Base-by-base conservation (phyloP, 2,329 filamentous ascomycete genomes). In the Alternaria longipes region DNA sequence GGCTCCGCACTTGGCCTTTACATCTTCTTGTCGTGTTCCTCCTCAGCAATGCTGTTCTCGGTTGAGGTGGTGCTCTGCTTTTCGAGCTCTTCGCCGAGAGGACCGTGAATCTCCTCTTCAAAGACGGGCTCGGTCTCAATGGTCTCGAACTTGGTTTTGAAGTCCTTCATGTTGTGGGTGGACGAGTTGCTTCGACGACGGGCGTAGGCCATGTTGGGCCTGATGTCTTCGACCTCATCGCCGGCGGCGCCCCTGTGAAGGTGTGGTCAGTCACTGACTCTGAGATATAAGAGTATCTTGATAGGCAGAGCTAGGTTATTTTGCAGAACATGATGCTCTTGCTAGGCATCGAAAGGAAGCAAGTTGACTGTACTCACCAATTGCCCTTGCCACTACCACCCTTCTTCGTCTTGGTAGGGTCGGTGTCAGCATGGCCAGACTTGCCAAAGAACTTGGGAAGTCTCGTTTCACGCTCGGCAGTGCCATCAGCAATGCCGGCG, bases 71-170 rank as follows among this genome's bases (percentile, higher is more conserved):
- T 84, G 72, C 82, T 84, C 75, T 83, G 80, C 79, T 86, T 84
- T 63, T 90, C 85, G 56, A 81, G 74, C 52, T 87, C 83, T 53
- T 87, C 86, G 28, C 83, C 82, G 53, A 81, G 73, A 18, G 89
- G 85, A 30, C 92, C 93, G 74, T 96, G 92, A 60, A 95, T 65
- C 56, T 87, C 86, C 81, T 97, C 94, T 79, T 98, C 93, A 70
- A 97, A 97, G 74, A 97, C 91, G 41, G 93, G 94, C 74, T 98
- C 94, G 18, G 88, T 85, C 72, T 98, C 95, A 77, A 93, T 86
- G 70, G 91, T 85, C 81, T 99, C 95, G 78, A 97, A 98, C 84
- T 99, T 99, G 81, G 94, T 97, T 86, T 95, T 96, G 84, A 97
- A 92, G 78, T 94, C 88, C 62, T 87, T 86, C 70, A 92, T 83